Conservation (phyloP, 1,284 basidiomycete genomes). For the Tilletia walkeri region DNA sequence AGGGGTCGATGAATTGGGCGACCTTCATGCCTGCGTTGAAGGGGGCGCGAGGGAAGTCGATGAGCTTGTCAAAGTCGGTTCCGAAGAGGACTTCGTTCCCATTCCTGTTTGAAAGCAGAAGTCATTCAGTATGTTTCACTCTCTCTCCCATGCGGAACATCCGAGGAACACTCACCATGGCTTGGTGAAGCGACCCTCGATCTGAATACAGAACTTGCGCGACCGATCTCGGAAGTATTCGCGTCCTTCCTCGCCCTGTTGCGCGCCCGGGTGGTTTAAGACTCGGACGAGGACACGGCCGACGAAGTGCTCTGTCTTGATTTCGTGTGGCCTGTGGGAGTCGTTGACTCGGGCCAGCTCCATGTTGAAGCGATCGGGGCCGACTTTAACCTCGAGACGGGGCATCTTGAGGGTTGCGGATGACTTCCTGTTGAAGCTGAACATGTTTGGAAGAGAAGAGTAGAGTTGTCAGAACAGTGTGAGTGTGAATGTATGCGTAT, state of each 20-base stretch:
- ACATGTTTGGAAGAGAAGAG: neutral
- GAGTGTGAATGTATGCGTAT: too few species aligned
- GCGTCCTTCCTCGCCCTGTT: slow-evolving; percentile 41
- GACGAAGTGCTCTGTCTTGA: slow-evolving; percentile 56
- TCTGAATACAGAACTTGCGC: slow-evolving; percentile 57
- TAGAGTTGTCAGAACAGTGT: neutral
- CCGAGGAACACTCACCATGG: slow-evolving; percentile 22
- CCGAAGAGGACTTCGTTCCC: slow-evolving; percentile 51
- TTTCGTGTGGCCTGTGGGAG: slow-evolving; percentile 53
- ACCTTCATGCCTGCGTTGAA: slow-evolving; percentile 58
- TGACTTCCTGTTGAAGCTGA: neutral
- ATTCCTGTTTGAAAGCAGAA: slow-evolving; percentile 11
- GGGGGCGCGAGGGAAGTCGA: slow-evolving; percentile 52
- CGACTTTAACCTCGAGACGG: slow-evolving; percentile 54
- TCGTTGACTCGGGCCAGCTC: slow-evolving; percentile 56
- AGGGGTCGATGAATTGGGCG: slow-evolving; percentile 52
- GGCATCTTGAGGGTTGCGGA: slow-evolving; percentile 31
- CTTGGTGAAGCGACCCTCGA: slow-evolving; percentile 58
- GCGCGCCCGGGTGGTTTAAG: slow-evolving; percentile 54
- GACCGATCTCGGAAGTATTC: slow-evolving; percentile 54
- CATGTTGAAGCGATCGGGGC: slow-evolving; percentile 54
- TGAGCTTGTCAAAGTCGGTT: slow-evolving; percentile 50
- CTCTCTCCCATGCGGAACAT: neutral
- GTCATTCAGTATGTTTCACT: neutral
- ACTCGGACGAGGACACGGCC: slow-evolving; percentile 58